Evolutionary conservation across 2,329 filamentous ascomycete genomes (phyloP).

Genomic region (Balansia obtecta): DNA sequence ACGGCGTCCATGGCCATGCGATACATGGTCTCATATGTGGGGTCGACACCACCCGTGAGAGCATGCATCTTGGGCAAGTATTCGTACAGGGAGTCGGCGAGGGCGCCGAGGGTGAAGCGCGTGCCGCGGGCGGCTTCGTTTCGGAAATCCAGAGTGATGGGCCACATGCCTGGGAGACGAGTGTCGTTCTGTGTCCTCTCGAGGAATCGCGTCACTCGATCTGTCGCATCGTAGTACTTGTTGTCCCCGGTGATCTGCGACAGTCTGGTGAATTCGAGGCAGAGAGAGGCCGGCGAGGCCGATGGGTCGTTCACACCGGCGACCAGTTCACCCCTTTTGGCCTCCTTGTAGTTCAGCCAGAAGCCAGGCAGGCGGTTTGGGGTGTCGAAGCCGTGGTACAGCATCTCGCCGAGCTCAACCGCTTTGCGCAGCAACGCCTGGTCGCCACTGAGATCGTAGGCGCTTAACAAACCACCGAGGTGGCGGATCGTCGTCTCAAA

Average conservation of each 20-base stretch:
- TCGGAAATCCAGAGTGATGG: constrained; percentile 45
- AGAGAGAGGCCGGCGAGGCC: constrained; percentile 50
- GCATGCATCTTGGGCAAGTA: constrained; percentile 51
- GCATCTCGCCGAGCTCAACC: constrained; percentile 39
- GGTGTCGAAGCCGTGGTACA: constrained; percentile 42
- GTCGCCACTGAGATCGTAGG: constrained; percentile 37
- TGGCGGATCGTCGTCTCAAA: constrained; percentile 39
- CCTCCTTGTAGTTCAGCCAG: constrained; percentile 31
- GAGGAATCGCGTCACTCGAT: constrained; percentile 60
- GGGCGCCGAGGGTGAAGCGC: constrained; percentile 38
- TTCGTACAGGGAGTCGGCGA: constrained; percentile 47
- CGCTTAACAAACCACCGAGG: constrained; percentile 37
- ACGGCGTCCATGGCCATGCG: constrained; percentile 48
- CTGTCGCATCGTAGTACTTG: constrained; percentile 68
- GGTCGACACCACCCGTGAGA: constrained; percentile 49
- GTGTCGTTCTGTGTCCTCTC: constrained; percentile 55
- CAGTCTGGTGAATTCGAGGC: constrained; percentile 62
- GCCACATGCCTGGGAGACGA: constrained; percentile 67
- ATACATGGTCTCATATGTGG: constrained; percentile 55
- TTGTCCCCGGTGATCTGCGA: constrained; percentile 59
- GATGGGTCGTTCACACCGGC: constrained; percentile 35
- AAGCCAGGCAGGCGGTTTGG: constrained; percentile 38
- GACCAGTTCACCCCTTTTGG: constrained; percentile 31
- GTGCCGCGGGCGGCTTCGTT: constrained; percentile 39
- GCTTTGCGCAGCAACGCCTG: constrained; percentile 34